Evolutionary conservation across 495 filamentous ascomycete species (phyloP), one percentile per base, ranked within the genome.

Genomic region (Aspergillus kassunensis): DNA sequence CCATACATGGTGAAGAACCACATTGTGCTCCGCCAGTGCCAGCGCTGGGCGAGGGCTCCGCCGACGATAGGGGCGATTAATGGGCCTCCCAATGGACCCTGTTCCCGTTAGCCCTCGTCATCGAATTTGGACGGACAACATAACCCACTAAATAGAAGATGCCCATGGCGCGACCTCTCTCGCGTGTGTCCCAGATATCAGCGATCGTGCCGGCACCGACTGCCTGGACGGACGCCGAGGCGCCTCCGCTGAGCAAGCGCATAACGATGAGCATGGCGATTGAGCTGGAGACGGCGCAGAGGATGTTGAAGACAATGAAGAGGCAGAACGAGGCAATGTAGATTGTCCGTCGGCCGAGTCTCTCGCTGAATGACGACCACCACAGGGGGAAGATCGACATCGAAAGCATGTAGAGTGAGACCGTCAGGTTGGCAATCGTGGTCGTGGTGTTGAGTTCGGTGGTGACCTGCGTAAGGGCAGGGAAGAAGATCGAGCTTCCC

Each of bases 61-160:
- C 92, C 92, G 36, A 96, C 83, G 37, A 97, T 91, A 6, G 92
- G 92, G 1, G 88, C 83, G 20, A 96, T 70, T 9, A 96, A 71
- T 0, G 92, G 92, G 0, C 91, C 92, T 46, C 85, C 80, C n/a
- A 97, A 70, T 1, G 92, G 92, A 0, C 92, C 92, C 0, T n/a
- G n/a, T n/a, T n/a, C n/a, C n/a, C n/a, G n/a, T n/a, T n/a, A n/a
- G n/a, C n/a, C n/a, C n/a, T n/a, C n/a, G n/a, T n/a, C n/a, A n/a
- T n/a, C n/a, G n/a, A n/a, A n/a, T n/a, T n/a, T n/a, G n/a, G n/a
- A n/a, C n/a, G n/a, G n/a, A n/a, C n/a, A n/a, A n/a, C n/a, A n/a
- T n/a, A n/a, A n/a, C n/a, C n/a, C n/a, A n/a, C n/a, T n/a, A 96
- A 76, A 53, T 95, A 97, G 68, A 96, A 97, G 19, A 89, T 81